These are phyloP conservation scores for Penicillium oxalicum DNA, from an alignment of 2,329 filamentous ascomycete genomes.

Conservation along the genomic window DNA sequence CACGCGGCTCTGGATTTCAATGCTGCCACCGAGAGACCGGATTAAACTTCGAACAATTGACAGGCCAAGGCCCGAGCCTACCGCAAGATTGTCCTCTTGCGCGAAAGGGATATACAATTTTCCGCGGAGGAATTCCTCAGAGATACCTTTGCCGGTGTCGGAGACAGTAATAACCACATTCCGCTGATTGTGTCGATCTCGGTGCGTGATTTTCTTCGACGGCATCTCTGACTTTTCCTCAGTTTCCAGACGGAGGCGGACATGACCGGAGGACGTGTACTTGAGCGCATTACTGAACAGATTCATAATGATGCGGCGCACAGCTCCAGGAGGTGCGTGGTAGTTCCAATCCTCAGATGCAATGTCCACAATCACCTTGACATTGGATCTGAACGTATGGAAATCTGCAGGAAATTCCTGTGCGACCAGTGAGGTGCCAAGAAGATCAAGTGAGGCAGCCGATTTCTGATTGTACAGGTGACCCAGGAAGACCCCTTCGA, in stretches of 20 bases:
- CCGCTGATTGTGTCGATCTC: not conserved
- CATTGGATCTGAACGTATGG: not conserved
- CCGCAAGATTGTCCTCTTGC: constrained; percentile 53
- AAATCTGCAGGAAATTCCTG: not conserved
- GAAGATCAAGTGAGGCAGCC: not conserved
- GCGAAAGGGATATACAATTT: constrained; percentile 51
- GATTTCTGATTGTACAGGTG: constrained; percentile 8
- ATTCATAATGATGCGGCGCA: constrained; percentile 29
- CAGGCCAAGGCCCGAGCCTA: constrained; percentile 58
- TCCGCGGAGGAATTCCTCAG: not conserved
- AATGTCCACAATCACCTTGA: not conserved
- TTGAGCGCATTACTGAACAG: constrained; percentile 29
- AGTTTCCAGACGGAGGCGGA: constrained; percentile 14
- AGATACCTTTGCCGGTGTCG: not conserved
- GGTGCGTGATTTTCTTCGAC: not conserved
- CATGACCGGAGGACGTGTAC: constrained; percentile 23
- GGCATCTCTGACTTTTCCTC: not conserved
- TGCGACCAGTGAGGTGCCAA: not conserved
- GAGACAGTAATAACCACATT: not conserved
- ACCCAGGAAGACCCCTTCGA: constrained; percentile 20
- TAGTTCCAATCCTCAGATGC: constrained; percentile 18
- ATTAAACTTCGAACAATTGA: constrained; percentile 48
- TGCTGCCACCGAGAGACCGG: constrained; percentile 5
- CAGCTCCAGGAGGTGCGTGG: constrained; percentile 18
- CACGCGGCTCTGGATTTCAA: constrained; percentile 5